Evolutionary conservation across 495 filamentous ascomycete species (phyloP).

Genomic region (Trypethelium eluteriae): DNA sequence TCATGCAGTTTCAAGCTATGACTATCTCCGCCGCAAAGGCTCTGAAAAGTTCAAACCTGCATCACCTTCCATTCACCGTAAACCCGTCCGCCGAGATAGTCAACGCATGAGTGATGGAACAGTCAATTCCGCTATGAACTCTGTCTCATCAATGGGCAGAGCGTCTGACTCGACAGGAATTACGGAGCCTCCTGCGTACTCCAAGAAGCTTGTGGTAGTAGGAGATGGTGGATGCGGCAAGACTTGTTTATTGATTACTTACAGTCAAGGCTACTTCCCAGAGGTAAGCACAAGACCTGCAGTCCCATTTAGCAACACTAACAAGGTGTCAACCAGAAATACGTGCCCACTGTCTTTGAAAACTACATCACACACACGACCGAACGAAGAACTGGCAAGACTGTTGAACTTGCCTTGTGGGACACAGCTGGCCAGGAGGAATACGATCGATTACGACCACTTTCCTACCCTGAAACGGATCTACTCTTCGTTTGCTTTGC

Average conservation of each 20-base stretch:
- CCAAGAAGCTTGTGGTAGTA: slow-evolving; percentile 98
- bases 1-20: slow-evolving; percentile 34
- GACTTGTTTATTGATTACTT: slow-evolving; percentile 96
- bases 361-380: slow-evolving; percentile 97
- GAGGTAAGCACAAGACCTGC: slow-evolving; percentile 55
- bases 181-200: slow-evolving; percentile 83
- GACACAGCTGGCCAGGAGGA: slow-evolving; percentile 98
- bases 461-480: slow-evolving; percentile 97
- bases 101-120: slow-evolving; percentile 68
- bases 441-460: slow-evolving; percentile 88
- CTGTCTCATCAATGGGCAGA: slow-evolving; percentile 5
- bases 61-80: slow-evolving; percentile 25
- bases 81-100: slow-evolving; percentile 51
- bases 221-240: slow-evolving; percentile 98
- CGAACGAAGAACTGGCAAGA: slow-evolving; percentile 80
- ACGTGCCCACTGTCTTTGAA: slow-evolving; percentile 97
- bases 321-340: slow-evolving; percentile 63
- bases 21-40: slow-evolving; percentile 38
- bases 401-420: slow-evolving; percentile 92
- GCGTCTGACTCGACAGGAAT: slow-evolving; percentile 75
- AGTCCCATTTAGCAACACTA: slow-evolving; percentile 7
- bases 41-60: slow-evolving; percentile 28
- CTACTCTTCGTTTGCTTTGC: slow-evolving; percentile 98
- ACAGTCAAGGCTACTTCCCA: slow-evolving; percentile 95
- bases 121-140: slow-evolving; percentile 62